These are phyloP conservation scores for Rhododendron molle DNA, from an alignment of 148 eudicot genomes.

Conservation along the genomic window DNA sequence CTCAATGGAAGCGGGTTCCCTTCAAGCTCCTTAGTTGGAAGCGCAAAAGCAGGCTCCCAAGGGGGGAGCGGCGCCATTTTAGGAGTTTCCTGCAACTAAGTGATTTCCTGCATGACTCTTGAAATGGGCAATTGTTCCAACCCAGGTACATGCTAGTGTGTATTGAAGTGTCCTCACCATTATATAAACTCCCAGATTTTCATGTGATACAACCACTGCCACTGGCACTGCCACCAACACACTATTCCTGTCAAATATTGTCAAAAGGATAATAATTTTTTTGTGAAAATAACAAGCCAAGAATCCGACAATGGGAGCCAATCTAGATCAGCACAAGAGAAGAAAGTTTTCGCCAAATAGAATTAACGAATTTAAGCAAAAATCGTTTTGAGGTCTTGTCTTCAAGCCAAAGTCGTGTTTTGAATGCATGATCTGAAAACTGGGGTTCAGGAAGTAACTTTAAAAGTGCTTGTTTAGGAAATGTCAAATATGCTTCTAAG, in stretches of 20 bases:
- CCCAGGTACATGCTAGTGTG: neutral
- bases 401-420: neutral
- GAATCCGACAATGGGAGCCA: neutral
- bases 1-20: too few species aligned
- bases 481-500: neutral
- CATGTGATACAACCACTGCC: neutral
- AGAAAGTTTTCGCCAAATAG: neutral
- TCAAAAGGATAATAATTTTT: neutral
- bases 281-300: neutral
- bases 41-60: too few species aligned
- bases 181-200: neutral
- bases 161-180: neutral
- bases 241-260: neutral
- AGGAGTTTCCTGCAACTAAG: too few species aligned
- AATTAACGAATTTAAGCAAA: neutral
- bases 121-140: neutral
- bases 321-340: neutral
- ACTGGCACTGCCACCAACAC: neutral
- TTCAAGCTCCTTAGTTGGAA: too few species aligned
- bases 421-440: neutral
- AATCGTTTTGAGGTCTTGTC: neutral
- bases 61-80: too few species aligned
- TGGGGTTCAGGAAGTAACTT: neutral
- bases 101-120: neutral
- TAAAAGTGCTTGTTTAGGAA: neutral